phyloP scores from a whole-genome alignment of 2,329 filamentous ascomycete species.

The Hymenoscyphus occultus region DNA sequence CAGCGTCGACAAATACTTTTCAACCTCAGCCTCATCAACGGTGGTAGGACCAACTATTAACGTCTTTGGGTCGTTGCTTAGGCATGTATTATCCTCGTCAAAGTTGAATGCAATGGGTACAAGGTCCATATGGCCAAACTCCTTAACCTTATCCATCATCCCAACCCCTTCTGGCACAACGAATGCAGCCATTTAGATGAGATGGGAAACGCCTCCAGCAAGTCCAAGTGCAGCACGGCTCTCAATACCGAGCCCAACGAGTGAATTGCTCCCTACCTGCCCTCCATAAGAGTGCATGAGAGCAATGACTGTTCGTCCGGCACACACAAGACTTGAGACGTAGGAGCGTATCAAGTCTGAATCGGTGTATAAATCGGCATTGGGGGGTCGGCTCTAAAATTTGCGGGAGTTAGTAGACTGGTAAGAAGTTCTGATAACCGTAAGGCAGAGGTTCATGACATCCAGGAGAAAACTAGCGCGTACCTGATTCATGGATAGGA shows the following conservation, averaged over 20 bases:
- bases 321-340: slow-evolving; percentile 6
- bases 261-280: slow-evolving; percentile 18
- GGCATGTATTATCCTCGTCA: slow-evolving; percentile 11
- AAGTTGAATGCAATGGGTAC: slow-evolving; percentile 16
- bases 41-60: slow-evolving; percentile 9
- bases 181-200: slow-evolving; percentile 17
- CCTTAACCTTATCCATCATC: slow-evolving; percentile 20
- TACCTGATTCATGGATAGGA: slow-evolving; percentile 13
- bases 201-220: slow-evolving; percentile 11
- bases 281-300: slow-evolving; percentile 21
- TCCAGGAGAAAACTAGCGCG: not conserved
- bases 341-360: slow-evolving; percentile 12
- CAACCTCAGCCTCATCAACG: slow-evolving; percentile 3
- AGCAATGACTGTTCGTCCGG: slow-evolving; percentile 11
- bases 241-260: slow-evolving; percentile 2
- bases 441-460: not conserved
- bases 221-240: not conserved
- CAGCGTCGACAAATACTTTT: slow-evolving; percentile 8
- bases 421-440: no score
- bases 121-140: slow-evolving; percentile 14
- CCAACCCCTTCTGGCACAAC: slow-evolving; percentile 1
- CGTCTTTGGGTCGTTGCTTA: slow-evolving; percentile 12
- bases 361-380: slow-evolving; percentile 15
- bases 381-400: slow-evolving; percentile 14
- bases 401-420: not conserved